Evolutionary conservation across 2,329 filamentous ascomycete species (phyloP).

Genomic region (Fusarium sp.): DNA sequence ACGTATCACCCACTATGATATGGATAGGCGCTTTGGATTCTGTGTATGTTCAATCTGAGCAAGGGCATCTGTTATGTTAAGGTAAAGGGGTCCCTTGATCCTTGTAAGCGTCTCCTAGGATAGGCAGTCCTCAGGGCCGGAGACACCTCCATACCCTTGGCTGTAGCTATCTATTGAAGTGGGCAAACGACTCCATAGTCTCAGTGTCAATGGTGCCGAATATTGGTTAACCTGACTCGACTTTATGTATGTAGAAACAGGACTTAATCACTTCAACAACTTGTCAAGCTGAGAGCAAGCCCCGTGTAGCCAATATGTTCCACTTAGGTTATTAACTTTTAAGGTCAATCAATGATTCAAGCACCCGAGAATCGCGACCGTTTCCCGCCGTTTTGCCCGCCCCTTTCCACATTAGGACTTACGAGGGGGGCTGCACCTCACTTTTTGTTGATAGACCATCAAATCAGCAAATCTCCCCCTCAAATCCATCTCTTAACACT

Average conservation of each 20-base stretch:
- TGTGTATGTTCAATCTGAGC: neutral
- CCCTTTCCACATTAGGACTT: conserved; percentile 30
- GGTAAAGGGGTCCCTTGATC: conserved; percentile 27
- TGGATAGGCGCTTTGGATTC: conserved; percentile 8
- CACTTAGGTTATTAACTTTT: neutral
- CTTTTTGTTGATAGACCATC: conserved; percentile 24
- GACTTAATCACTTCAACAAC: neutral
- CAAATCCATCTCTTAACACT: conserved; percentile 12
- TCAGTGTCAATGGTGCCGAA: conserved; percentile 17
- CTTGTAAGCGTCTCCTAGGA: conserved; percentile 7
- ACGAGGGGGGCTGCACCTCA: conserved; percentile 22
- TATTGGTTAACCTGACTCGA: conserved; percentile 17
- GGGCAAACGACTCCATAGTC: conserved; percentile 14
- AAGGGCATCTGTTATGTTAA: conserved; percentile 9
- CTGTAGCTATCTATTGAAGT: conserved; percentile 1
- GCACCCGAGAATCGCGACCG: conserved; percentile 20
- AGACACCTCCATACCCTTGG: conserved; percentile 7
- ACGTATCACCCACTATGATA: neutral
- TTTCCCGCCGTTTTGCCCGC: conserved; percentile 28
- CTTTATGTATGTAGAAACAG: neutral
- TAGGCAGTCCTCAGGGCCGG: conserved; percentile 5
- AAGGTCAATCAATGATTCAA: conserved; percentile 29
- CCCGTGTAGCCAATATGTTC: neutral
- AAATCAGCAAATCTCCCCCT: conserved; percentile 36
- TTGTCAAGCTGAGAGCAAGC: neutral